Base-by-base conservation (phyloP, 495 filamentous ascomycete genomes). In the Opeltia flavorubescens region DNA sequence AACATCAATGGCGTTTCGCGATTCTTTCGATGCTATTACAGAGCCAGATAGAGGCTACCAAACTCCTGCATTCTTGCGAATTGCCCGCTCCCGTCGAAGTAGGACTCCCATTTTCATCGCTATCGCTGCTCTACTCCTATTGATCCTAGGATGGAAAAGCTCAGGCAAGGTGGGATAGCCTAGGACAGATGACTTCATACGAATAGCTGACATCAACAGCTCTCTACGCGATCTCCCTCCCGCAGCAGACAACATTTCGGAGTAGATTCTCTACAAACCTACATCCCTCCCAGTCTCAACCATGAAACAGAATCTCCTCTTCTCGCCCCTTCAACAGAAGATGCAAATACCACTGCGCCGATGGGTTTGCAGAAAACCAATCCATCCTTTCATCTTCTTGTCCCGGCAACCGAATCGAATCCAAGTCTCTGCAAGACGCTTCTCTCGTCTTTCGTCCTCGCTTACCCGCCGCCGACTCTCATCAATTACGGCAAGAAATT, bases 341-440 rank as follows among this genome's bases (percentile, higher is more conserved):
- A 25, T 29, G 21, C 28, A 25, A 55, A 51, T 20, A 49, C n/a
- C 3, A 54, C 49, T 11, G 30, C n/a, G 31, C 66, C 66, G 7
- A 43, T 53, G 25, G 62, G 62, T 29, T 51, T 67, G 6, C 57
- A 62, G 40, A 75, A 72, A 48, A 59, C 55, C n/a, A 71, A 64
- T 34, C 68, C 71, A 0, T 67, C 67, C n/a, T 75, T 83, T 49
- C 80, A 84, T 56, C 63, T 84, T 30, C 59, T 83, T 27, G 58
- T 82, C 17, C 72, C 75, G 15, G 69, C 72, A 6, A 62, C 62
- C 33, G 61, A 61, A 21, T 65, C 66, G n/a, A 71, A 68, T 35
- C 56, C 65, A 25, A 61, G 71, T 15, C 63, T 81, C 17, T 82
- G 79, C 59, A 75, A 76, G 44, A 74, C 75, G 1, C 36, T 81